Evolutionary conservation across 2,329 filamentous ascomycete genomes (phyloP), one percentile per base, ranked within the genome.

Genomic region (Neofusicoccum sp.): DNA sequence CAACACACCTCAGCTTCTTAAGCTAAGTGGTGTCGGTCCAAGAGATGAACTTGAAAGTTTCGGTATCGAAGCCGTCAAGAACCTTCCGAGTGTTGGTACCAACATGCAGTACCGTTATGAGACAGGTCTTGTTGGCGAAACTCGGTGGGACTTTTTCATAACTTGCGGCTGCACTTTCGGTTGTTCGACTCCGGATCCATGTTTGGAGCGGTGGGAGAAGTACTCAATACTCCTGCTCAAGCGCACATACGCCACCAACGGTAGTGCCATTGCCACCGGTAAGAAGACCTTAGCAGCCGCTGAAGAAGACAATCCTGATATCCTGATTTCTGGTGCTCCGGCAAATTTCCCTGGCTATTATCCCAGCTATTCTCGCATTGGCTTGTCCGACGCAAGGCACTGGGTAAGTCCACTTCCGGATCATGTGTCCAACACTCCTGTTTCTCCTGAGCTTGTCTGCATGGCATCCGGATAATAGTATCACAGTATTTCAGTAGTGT

Each of bases 1-100:
- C 71, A 86, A 88, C 72, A 82, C 82, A 1, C 85, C 86, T 8
- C 86, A 89, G 70, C 73, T 89, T 1, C 81, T 89, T 9, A 84
- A 86, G 73, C 79, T 88, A 1, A 84, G 79, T 56, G 87, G 87
- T n/a, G 79, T 89, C 33, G 86, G 86, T 0, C 84, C 85, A 0
- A 67, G 72, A 9, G 68, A 74, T 0, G 80, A 86, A 64, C 79
- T 89, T 3, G 64, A 77, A n/a, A 75, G 76, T 53, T 79, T 83
- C 66, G 72, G 76, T 12, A 88, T 89, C 63, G 67, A 77, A 1
- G 72, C 83, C 0, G 65, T 86, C n/a, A 76, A 80, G 4, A 78
- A 88, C 63, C 81, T 84, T 0, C 82, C 82, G 0, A 84, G 86
- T 45, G 86, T 90, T 3, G 87, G 87, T 4, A 82, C 81, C 60